Base-by-base conservation (phyloP, 2,329 filamentous ascomycete genomes). In the Metarhizium humberi region DNA sequence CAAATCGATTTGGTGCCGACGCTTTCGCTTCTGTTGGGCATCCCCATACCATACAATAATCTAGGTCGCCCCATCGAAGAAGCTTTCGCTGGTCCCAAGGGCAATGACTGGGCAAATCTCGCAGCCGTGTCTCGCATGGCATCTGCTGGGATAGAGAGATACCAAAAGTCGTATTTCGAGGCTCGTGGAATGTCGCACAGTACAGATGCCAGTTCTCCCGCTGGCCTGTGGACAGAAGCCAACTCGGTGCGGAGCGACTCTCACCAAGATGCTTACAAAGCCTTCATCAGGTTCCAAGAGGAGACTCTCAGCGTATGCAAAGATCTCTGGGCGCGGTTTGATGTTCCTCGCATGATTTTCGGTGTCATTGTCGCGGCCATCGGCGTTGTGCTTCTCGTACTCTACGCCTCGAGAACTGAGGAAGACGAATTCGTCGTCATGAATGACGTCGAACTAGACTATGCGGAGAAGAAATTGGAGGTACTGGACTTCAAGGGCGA, bases 1-100 rank as follows among this genome's bases (percentile, higher is more conserved):
- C 94, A 99, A 71, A 99, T 99, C 61, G 94, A 99, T 68, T 79
- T 99, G 13, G 94, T 99, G 2, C 92, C 94, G 4, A 99, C 94
- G 0, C 72, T 99, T 34, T 86, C 92, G 0, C 77, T 99, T 40
- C 79, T 99, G 0, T 77, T 99, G 1, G 94, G 94, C 8, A 80
- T 96, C 58, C 92, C 94, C 0, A 92, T 99, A 58, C 94, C 94
- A 0, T 99, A 90, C 75, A 99, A 97, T 69, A 99, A 94, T 66
- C 80, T 99, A 6, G 94, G 94, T 52, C 85, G 82, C 6, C 94
- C 94, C 0, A 96, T 99, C 58, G 89, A 95, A 61, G 94, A 99
- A 71, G 92, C 91, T 3, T 99, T 99, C 70, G 79, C 86, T 18
- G 88, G 89, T 1, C 71, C 74, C 2, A 77, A 80, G 25, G 87